Base-by-base conservation (phyloP, 1,139 yeast genomes). In the Blastobotrys petasosporus region DNA sequence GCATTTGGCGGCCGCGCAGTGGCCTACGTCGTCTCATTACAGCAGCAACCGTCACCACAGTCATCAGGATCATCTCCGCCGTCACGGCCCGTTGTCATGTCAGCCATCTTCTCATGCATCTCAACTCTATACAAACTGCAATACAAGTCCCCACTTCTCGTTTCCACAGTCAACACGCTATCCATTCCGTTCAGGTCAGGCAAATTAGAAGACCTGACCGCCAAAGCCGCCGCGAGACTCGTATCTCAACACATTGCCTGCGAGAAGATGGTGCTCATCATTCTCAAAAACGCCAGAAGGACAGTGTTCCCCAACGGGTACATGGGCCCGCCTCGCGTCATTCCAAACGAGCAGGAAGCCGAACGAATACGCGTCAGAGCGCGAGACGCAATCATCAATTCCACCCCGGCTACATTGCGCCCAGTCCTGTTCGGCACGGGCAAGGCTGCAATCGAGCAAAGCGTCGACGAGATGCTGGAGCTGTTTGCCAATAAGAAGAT, bases 311-410 rank as follows among this genome's bases (percentile, higher is more conserved):
- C 74, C 1, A 68, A 67, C 47, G 72, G 70, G 7, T 56, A 56
- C 13, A 66, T 71, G 70, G 75, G 74, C 0, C 71, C 73, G 1
- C 65, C 73, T 4, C 50, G 73, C 20, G 52, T 54, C 3, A 44
- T 54, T 7, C 69, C 69, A 0, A 48, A 52, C 15, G 54, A 39
- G 4, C 54, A 47, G 13, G 64, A 64, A 46, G 62, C 63, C 46
- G 46, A 29, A 11, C 48, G 43, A 8, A 50, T 61, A n/a, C 48
- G 57, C 4, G 34, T 45, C 13, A 41, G 48, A 2, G 59, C 61
- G 0, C 42, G 46, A 16, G 39, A 42, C 3, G 50, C 51, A n/a
- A 46, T 60, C n/a, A 42, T 55, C 6, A 50, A 48, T 39, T 12
- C 37, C 41, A 42, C 45, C 46, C 51, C 54, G 15, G 64, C 58